These are phyloP conservation scores for Elongisporangium prolatum DNA, from an alignment of 352 stramenopile species.

Conservation along the genomic window DNA sequence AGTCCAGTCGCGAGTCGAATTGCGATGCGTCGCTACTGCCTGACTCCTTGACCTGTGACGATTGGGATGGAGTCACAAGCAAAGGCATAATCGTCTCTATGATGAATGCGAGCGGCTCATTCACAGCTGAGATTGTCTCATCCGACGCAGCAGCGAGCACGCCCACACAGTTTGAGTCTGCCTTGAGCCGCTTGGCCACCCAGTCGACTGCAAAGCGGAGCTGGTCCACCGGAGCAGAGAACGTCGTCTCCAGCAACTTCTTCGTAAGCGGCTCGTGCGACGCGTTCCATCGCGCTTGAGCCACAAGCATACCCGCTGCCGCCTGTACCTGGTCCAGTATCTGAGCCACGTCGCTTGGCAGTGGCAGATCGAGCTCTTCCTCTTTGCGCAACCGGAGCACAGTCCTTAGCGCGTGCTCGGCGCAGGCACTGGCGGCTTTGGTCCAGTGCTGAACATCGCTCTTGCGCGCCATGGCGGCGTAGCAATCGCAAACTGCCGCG, in stretches of 20 bases:
- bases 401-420: slow-evolving; percentile 26
- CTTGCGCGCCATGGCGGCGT: slow-evolving; percentile 38
- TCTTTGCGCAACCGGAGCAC: slow-evolving; percentile 59
- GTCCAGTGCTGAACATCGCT: slow-evolving; percentile 11
- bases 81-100: slow-evolving; percentile 28
- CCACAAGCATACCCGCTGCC: slow-evolving; percentile 26
- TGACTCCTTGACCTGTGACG: background rate
- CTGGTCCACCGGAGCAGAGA: slow-evolving; percentile 17
- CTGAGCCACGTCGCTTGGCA: slow-evolving; percentile 32
- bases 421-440: slow-evolving; percentile 38
- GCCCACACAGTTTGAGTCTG: slow-evolving; percentile 5
- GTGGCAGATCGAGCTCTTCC: slow-evolving; percentile 67
- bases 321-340: slow-evolving; percentile 38
- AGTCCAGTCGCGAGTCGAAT: background rate
- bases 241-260: slow-evolving; percentile 22
- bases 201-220: slow-evolving; percentile 36
- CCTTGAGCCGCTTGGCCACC: slow-evolving; percentile 17
- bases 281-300: slow-evolving; percentile 15
- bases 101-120: slow-evolving; percentile 28
- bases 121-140: slow-evolving; percentile 8
- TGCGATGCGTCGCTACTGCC: background rate
- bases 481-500: slow-evolving; percentile 46
- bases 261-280: slow-evolving; percentile 18
- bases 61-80: slow-evolving; percentile 1
- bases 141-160: slow-evolving; percentile 4